phyloP scores from a whole-genome alignment of 2,329 filamentous ascomycete species.

The Trichoderma semiorbis region DNA sequence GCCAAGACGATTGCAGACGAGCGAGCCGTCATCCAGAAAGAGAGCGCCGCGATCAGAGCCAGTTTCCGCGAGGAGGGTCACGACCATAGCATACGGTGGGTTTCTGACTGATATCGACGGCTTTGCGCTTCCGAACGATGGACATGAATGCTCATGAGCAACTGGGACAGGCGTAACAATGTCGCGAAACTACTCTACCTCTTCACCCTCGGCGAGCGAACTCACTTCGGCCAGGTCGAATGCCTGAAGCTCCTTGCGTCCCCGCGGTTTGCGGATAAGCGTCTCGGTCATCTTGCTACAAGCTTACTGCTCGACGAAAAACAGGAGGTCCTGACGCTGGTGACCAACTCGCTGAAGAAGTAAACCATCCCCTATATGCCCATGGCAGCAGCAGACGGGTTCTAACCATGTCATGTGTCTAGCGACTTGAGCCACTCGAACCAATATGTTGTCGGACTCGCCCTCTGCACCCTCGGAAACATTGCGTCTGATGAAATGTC shows the following conservation, averaged over 20 bases:
- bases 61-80: slow-evolving; percentile 97
- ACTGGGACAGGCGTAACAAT: slow-evolving; percentile 77
- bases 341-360: slow-evolving; percentile 98
- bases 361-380: slow-evolving; percentile 40
- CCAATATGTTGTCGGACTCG: slow-evolving; percentile 96
- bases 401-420: background rate
- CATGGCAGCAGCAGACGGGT: background rate
- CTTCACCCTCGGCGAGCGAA: slow-evolving; percentile 94
- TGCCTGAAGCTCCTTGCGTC: slow-evolving; percentile 96
- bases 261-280: slow-evolving; percentile 95
- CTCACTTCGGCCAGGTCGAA: slow-evolving; percentile 99
- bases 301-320: slow-evolving; percentile 97
- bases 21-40: slow-evolving; percentile 96
- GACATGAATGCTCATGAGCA: background rate
- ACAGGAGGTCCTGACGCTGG: slow-evolving; percentile 93
- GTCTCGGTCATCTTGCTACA: slow-evolving; percentile 90
- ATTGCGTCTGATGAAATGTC: slow-evolving; percentile 99
- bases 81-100: slow-evolving; percentile 84
- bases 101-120: slow-evolving; percentile 22
- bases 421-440: slow-evolving; percentile 97
- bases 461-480: slow-evolving; percentile 93
- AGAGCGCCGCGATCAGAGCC: slow-evolving; percentile 94
- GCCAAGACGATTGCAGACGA: slow-evolving; percentile 99
- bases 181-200: slow-evolving; percentile 97
- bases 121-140: background rate